Evolutionary conservation across 495 filamentous ascomycete species (phyloP).

Genomic region (Talaromyces thailandensis): DNA sequence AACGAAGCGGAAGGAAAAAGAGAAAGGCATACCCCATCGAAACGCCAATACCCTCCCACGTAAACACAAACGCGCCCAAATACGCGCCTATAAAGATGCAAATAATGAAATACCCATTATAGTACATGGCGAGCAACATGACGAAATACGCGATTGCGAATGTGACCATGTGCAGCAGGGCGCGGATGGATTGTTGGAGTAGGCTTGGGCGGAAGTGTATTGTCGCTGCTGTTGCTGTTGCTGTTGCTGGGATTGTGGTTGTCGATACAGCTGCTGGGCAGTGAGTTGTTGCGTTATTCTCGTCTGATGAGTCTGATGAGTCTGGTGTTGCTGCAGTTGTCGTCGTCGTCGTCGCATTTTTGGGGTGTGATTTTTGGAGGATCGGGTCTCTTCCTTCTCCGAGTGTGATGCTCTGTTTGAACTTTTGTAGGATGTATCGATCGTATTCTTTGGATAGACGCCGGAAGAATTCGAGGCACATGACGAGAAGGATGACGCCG

Average conservation of each 20-base stretch:
- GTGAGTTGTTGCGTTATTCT: background rate
- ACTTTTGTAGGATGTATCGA: slow-evolving; percentile 40
- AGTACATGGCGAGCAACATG: slow-evolving; percentile 63
- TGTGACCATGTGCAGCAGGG: slow-evolving; percentile 53
- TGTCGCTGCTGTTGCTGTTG: background rate
- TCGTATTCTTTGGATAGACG: slow-evolving; percentile 53
- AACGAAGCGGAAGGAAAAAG: background rate
- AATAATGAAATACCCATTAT: slow-evolving; percentile 56
- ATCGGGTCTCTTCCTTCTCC: background rate
- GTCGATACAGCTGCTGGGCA: background rate
- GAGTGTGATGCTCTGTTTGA: slow-evolving; percentile 20
- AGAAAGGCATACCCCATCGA: background rate
- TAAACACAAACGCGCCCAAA: slow-evolving; percentile 49
- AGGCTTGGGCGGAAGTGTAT: slow-evolving; percentile 35
- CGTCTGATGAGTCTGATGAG: background rate
- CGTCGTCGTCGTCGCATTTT: background rate
- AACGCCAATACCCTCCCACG: slow-evolving; percentile 35
- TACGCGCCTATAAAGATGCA: slow-evolving; percentile 55
- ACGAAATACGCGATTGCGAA: slow-evolving; percentile 64
- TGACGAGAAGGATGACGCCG: slow-evolving; percentile 53
- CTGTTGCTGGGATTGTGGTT: background rate
- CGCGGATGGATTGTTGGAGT: slow-evolving; percentile 52
- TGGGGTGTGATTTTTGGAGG: slow-evolving; percentile 7
- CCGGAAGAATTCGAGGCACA: slow-evolving; percentile 55
- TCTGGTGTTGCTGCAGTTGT: background rate